Base-by-base conservation (phyloP, 352 stramenopile genomes). In the Globisporangium iwayamae region DNA sequence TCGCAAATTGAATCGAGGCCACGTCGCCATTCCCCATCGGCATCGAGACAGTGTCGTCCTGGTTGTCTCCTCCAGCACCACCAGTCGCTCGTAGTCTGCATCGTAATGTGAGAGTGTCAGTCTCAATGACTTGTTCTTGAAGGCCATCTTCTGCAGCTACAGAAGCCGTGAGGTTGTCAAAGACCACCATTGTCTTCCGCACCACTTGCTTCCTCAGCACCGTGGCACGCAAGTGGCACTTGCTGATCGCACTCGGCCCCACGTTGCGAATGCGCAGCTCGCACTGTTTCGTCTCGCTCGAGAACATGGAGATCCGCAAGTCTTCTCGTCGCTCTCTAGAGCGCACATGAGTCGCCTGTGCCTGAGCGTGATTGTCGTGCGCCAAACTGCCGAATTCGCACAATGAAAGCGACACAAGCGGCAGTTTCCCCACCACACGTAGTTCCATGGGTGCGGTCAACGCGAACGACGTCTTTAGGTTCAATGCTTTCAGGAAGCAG, bases 401-500 rank as follows among this genome's bases (percentile, higher is more conserved):
- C 25, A 92, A 45, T 48, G 78, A 81, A 14, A 89, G 56, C 22
- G 69, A 73, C 11, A 81, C 73, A 32, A 83, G 68, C 2, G 83
- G 81, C 13, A 87, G 55, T 18, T 81, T 68, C 0, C 63, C 63
- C 20, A 88, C 75, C 16, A 93, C 73, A 14, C 63, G 56, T 2
- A 93, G 70, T 10, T 6, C 55, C 5, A 81, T 38, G 13, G 73
- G 62, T 2, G 47, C 47, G 18, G 60, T 56, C 10, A 88, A 60
- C 14, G 60, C 45, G 55, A 81, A 90, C 3, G 77, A 87, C 1
- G 77, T 89, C 55, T 76, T 83, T 43, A 93, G 71, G 62, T 83
- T 89, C 43, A 88, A 61, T 22, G 73, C 64, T 36, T 82, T 86
- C 11, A 91, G 68, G 22, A 88, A 90, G 62, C 80, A 90, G 5